Base-by-base conservation (phyloP, 305 asterid genomes). In the Plantago coronopus region DNA sequence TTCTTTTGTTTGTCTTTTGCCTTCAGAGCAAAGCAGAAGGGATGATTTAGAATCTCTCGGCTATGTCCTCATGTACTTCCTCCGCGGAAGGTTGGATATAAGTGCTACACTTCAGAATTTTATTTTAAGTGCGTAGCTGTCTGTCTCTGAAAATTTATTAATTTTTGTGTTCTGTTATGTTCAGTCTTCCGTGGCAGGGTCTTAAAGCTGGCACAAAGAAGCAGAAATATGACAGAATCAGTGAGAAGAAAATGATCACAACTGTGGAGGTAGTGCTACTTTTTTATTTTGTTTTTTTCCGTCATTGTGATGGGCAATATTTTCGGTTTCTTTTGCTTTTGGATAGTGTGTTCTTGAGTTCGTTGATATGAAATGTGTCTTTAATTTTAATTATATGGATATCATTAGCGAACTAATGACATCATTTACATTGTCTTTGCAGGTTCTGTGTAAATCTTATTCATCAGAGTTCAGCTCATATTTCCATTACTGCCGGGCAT, bases 101-200 rank as follows among this genome's bases (percentile, higher is more conserved):
- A 53, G 47, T 44, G 54, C 21, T 48, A 12, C 66, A 42, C 7
- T 65, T 64, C 17, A 54, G 40, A 7, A 18, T 60, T 47, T 47
- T 48, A 17, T 21, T 17, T 47, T 23, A n/a, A n/a, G n/a, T n/a
- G n/a, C 16, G 34, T 61, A 49, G 29, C 29, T 38, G 17, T 34
- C 29, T 38, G 17, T 34, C 47, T 47, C 27, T n/a, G 21, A 54
- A 61, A 37, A 23, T 59, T 38, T 66, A 43, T 50, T 62, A 45
- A 48, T 65, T 19, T n/a, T 65, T 62, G 71, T n/a, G 27, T 54
- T 51, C 17, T 40, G 7, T 63, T 55, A 13, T 70, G 57, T 19
- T 13, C 46, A 88, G 96, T 77, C 96, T 88, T 72, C 96, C 96
- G 43, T 88, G 96, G 96, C 96, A 85, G 72, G 96, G 95, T 27